A percentile compares a stretch with the other conserved stretches of the same genome.
phyloP scores from a whole-genome alignment of 495 filamentous ascomycete genomes.

The Tuber borchii region DNA sequence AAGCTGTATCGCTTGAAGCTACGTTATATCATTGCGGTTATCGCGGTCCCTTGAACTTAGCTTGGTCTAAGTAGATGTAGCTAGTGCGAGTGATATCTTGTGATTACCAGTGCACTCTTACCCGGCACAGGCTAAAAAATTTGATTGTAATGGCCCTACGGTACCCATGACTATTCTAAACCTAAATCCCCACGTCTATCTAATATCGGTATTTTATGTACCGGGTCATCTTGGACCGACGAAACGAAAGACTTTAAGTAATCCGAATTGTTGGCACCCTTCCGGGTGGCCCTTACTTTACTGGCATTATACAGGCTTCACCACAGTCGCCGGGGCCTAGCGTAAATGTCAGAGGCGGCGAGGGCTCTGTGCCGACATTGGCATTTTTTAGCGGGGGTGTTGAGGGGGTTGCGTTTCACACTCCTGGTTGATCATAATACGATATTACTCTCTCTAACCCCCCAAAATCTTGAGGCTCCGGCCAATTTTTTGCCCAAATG shows the following conservation, averaged over 20 bases:
- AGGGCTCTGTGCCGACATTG: no score
- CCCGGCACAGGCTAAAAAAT: not conserved
- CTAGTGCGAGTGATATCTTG: not conserved
- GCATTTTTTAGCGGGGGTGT: not conserved
- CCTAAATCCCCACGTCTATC: not conserved
- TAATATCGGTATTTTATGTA: not conserved
- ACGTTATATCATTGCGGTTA: not conserved
- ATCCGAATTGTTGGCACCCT: not conserved
- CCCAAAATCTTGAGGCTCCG: no score
- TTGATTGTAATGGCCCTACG: no score
- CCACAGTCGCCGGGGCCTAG: not conserved
- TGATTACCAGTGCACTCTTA: not conserved
- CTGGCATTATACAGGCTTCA: not conserved
- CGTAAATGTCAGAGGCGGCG: not conserved
- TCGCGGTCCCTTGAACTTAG: not conserved
- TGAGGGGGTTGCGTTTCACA: not conserved
- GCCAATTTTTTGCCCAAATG: no score
- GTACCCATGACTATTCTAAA: not conserved
- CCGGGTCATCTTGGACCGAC: no score
- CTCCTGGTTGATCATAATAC: not conserved
- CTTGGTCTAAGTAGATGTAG: not conserved
- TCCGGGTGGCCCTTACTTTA: not conserved
- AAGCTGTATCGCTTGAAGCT: not conserved
- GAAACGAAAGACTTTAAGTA: not conserved
- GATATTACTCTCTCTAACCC: no score